A percentile compares a stretch with the other conserved stretches of the same genome.
phyloP scores from a whole-genome alignment of 352 stramenopile genomes.

The Phytophthora agathidicida region DNA sequence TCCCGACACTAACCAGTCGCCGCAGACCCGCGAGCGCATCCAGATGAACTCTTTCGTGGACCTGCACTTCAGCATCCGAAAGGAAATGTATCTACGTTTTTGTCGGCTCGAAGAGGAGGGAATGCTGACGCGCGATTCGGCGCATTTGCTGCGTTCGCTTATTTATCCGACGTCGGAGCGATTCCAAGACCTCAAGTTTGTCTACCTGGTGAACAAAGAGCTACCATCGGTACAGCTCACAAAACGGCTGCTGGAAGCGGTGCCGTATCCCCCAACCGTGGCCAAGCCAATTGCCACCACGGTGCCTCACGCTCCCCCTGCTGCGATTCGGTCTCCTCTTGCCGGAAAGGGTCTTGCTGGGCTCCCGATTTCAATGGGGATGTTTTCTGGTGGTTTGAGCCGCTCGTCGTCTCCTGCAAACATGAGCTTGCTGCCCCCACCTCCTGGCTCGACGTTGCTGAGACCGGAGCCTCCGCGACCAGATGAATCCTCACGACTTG shows the following conservation, averaged over 20 bases:
- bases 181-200: conserved; percentile 89
- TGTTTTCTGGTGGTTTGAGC: conserved; percentile 38
- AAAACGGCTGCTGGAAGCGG: conserved; percentile 76
- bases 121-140: conserved; percentile 68
- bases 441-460: conserved; percentile 32
- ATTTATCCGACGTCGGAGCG: conserved; percentile 85
- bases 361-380: conserved; percentile 39
- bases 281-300: conserved; percentile 38
- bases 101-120: conserved; percentile 80
- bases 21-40: conserved; percentile 52
- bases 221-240: conserved; percentile 75
- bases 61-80: conserved; percentile 84
- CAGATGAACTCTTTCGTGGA: conserved; percentile 85
- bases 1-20: conserved; percentile 29
- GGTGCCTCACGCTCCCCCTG: conserved; percentile 22
- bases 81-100: conserved; percentile 89
- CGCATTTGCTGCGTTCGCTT: conserved; percentile 72
- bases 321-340: conserved; percentile 23
- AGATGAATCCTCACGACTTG: conserved; percentile 40
- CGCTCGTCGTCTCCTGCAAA: conserved; percentile 35
- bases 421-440: conserved; percentile 36
- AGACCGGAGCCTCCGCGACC: conserved; percentile 30
- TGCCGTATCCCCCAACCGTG: conserved; percentile 48
- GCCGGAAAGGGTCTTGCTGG: conserved; percentile 16
- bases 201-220: conserved; percentile 90